Percentiles rank a stretch among this genome's conserved stretches.
Evolutionary conservation across 768 basidiomycete genomes (phyloP).

Genomic region (Hygrocybe coccinea): DNA sequence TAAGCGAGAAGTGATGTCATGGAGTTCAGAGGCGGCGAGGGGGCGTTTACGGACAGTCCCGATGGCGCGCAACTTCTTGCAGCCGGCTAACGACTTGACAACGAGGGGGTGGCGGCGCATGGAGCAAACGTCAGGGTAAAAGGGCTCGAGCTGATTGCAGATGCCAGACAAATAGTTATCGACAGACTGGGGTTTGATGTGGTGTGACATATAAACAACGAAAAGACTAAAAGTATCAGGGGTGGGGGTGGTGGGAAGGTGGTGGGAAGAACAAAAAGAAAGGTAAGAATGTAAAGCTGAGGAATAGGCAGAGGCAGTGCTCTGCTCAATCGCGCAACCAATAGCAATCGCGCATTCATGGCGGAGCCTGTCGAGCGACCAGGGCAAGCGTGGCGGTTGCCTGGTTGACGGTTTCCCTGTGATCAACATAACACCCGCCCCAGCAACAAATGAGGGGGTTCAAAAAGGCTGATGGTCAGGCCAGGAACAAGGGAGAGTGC

Average conservation of each 20-base stretch:
- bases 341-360: constrained; percentile 31
- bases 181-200: constrained; percentile 24
- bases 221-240: constrained; percentile 35
- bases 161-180: constrained; percentile 35
- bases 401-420: constrained; percentile 6
- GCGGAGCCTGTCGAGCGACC: constrained; percentile 25
- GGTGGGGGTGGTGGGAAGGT: constrained; percentile 34
- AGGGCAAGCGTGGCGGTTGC: constrained; percentile 27
- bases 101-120: constrained; percentile 21
- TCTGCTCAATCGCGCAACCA: constrained; percentile 24
- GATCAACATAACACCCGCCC: constrained; percentile 23
- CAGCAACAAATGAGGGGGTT: constrained; percentile 15
- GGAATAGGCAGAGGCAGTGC: constrained; percentile 22
- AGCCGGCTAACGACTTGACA: constrained; percentile 21
- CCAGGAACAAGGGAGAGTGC: not conserved
- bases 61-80: constrained; percentile 7
- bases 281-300: constrained; percentile 37
- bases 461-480: constrained; percentile 8
- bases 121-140: constrained; percentile 27
- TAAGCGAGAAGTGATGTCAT: not conserved
- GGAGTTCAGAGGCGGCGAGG: constrained; percentile 2
- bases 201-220: constrained; percentile 31
- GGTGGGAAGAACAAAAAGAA: constrained; percentile 28
- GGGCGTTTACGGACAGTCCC: constrained; percentile 20
- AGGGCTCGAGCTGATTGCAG: constrained; percentile 26